Evolutionary conservation across 139 green algal genomes (phyloP).

Genomic region (Monoraphidium neglectum): DNA sequence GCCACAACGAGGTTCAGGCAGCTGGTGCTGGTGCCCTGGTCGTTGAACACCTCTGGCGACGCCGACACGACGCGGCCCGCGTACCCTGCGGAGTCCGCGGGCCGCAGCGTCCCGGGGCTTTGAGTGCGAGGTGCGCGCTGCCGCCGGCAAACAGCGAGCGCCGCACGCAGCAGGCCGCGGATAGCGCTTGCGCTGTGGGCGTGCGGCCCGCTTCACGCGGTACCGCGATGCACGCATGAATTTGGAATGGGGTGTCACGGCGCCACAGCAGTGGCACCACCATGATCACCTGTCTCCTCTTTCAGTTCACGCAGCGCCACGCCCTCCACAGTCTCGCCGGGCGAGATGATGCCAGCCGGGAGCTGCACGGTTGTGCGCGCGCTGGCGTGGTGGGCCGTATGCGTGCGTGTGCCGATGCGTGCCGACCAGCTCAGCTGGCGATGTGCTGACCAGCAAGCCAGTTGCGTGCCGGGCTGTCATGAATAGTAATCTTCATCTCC

Average conservation of each 20-base stretch:
- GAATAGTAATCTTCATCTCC: too few species aligned
- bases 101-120: not conserved
- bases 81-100: conserved; percentile 48
- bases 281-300: conserved; percentile 62
- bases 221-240: too few species aligned
- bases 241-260: too few species aligned
- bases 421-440: too few species aligned
- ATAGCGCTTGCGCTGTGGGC: not conserved
- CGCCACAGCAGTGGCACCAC: too few species aligned
- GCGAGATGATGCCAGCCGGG: conserved; percentile 68
- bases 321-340: conserved; percentile 47
- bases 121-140: not conserved
- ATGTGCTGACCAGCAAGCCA: too few species aligned
- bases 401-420: too few species aligned
- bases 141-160: not conserved
- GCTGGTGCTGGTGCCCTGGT: conserved; percentile 61
- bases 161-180: not conserved
- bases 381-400: too few species aligned
- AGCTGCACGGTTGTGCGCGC: conserved; percentile 40
- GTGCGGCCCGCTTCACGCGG: not conserved
- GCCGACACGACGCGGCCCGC: conserved; percentile 32
- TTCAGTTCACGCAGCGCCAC: conserved; percentile 67
- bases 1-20: conserved; percentile 44
- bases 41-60: conserved; percentile 39
- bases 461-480: too few species aligned